Conservation (phyloP, 23 red algal genomes). For the Chondrus crispus region DNA sequence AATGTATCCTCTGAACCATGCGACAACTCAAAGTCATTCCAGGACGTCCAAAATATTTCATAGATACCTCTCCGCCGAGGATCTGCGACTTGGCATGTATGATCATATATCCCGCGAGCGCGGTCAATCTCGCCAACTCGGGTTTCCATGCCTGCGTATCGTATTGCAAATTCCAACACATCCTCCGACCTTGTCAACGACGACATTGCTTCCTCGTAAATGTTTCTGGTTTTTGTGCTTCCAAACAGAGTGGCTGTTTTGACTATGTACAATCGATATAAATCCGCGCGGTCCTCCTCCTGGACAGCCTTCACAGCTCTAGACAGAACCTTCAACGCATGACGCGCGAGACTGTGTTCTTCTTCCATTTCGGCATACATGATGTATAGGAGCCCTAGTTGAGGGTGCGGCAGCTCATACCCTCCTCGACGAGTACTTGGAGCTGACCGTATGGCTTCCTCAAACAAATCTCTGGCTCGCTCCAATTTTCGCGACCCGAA, state of each 20-base stretch:
- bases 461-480: slow-evolving; percentile 72
- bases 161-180: slow-evolving; percentile 51
- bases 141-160: slow-evolving; percentile 73
- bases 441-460: slow-evolving; percentile 49
- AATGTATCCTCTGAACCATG: slow-evolving; percentile 70
- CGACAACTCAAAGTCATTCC: slow-evolving; percentile 71
- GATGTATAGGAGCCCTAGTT: slow-evolving; percentile 39
- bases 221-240: slow-evolving; percentile 26
- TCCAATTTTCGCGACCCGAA: slow-evolving; percentile 56
- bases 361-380: slow-evolving; percentile 75
- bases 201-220: slow-evolving; percentile 70
- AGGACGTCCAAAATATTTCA: slow-evolving; percentile 61
- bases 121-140: slow-evolving; percentile 66
- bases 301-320: slow-evolving; percentile 27
- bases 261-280: slow-evolving; percentile 59
- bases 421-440: slow-evolving; percentile 15
- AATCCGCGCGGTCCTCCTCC: slow-evolving; percentile 12
- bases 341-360: slow-evolving; percentile 22
- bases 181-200: slow-evolving; percentile 25
- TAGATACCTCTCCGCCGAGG: slow-evolving; percentile 32
- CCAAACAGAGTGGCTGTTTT: slow-evolving; percentile 46
- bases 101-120: slow-evolving; percentile 61
- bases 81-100: slow-evolving; percentile 56
- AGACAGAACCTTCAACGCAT: slow-evolving; percentile 40
- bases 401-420: slow-evolving; percentile 22